Percentiles rank a stretch among this genome's conserved stretches.
These are phyloP conservation scores for Vicia sativa DNA, from an alignment of 306 rosid species.

Conservation along the genomic window DNA sequence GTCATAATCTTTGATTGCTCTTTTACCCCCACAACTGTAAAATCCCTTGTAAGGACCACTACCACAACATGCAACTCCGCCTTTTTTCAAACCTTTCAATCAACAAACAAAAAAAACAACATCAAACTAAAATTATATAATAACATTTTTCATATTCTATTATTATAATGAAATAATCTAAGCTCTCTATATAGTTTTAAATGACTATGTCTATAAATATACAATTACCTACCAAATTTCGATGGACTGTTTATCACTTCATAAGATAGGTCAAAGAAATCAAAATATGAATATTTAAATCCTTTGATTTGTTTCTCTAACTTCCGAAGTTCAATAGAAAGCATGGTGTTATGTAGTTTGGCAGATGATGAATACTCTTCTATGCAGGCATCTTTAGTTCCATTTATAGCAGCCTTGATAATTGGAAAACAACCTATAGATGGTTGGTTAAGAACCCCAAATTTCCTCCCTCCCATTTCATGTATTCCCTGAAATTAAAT, in stretches of 20 bases:
- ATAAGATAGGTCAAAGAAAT: conserved; percentile 9
- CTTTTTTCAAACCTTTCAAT: conserved; percentile 54
- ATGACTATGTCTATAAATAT: neutral
- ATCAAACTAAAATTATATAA: too few relatives aligned
- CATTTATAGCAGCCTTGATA: conserved; percentile 23
- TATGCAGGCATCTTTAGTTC: conserved; percentile 37
- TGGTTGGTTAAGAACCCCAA: conserved; percentile 44
- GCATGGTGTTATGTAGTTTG: conserved; percentile 43
- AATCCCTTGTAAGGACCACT: conserved; percentile 52
- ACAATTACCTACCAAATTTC: conserved; percentile 52
- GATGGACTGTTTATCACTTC: conserved; percentile 46
- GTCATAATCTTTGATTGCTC: conserved; percentile 42
- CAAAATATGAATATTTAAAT: conserved; percentile 49
- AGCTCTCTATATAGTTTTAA: too few relatives aligned
- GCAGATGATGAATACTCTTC: conserved; percentile 33
- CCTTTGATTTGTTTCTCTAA: conserved; percentile 47
- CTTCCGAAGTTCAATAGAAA: conserved; percentile 39
- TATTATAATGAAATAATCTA: too few relatives aligned
- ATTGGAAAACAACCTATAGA: conserved; percentile 47
- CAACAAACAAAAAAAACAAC: neutral
- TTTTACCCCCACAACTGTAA: conserved; percentile 61
- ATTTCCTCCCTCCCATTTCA: conserved; percentile 57
- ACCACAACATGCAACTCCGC: conserved; percentile 61
- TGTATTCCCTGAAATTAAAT: conserved; percentile 40
- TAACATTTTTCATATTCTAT: too few relatives aligned